phyloP scores from a whole-genome alignment of 306 rosid genomes.

The Mimosa bimucronata region DNA sequence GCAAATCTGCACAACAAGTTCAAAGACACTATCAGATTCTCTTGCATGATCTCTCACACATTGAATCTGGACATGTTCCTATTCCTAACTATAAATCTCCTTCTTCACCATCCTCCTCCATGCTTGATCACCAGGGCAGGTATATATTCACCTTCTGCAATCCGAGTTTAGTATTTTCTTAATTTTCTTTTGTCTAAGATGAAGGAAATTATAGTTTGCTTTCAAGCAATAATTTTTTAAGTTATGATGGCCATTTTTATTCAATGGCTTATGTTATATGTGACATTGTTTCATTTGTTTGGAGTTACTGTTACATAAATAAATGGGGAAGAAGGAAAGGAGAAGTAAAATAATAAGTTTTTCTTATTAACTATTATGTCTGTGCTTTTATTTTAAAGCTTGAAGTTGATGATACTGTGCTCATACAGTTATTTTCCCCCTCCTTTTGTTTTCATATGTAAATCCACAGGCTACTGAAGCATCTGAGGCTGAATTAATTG shows the following conservation, averaged over 20 bases:
- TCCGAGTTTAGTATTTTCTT: neutral
- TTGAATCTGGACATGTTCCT: constrained; percentile 61
- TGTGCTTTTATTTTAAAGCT: neutral
- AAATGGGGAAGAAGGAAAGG: neutral
- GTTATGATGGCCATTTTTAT: neutral
- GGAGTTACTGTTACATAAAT: neutral
- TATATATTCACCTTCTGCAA: neutral
- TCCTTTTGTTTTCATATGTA: neutral
- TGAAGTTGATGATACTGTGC: neutral
- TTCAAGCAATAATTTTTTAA: neutral
- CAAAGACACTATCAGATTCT: constrained; percentile 58
- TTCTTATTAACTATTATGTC: neutral
- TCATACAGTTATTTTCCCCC: neutral
- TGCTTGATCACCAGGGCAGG: constrained; percentile 29
- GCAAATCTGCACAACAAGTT: constrained; percentile 53
- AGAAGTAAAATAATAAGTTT: neutral
- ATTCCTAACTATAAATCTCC: constrained; percentile 51
- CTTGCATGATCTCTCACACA: constrained; percentile 55
- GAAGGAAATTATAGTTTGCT: neutral
- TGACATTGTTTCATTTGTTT: neutral
- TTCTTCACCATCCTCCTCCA: neutral
- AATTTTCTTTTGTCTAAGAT: too few species aligned
- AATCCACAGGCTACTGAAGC: constrained; percentile 37
- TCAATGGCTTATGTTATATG: neutral
- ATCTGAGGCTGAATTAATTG: constrained; percentile 38